Evolutionary conservation across 2,329 filamentous ascomycete genomes (phyloP), one percentile per base, ranked within the genome.

Genomic region (Chrysoporthe deuterocubensis): DNA sequence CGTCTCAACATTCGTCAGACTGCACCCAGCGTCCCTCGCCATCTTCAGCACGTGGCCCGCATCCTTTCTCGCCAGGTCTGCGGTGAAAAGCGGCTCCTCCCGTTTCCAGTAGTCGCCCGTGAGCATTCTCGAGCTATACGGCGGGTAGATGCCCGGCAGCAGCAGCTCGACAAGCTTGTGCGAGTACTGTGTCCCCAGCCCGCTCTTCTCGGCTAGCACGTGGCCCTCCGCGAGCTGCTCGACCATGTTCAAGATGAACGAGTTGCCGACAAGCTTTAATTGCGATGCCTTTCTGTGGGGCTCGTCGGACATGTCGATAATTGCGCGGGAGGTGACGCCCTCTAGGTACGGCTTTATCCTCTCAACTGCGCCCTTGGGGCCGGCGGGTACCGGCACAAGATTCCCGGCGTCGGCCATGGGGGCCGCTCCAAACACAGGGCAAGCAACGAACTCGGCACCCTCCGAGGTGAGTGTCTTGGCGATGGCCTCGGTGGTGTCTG

Each of bases 181-280:
- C 69, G 97, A 79, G 48, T 89, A 87, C 1, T 89, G 87, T 0
- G 84, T 84, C 2, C 92, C 93, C 2, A 97, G 81, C 0, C 93
- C 93, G 0, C 87, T 85, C 78, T 94, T 95, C 78, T 97, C 93
- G 5, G 93, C 93, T 6, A 94, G 80, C 0, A 91, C 88, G 75
- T 95, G 87, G 6, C 90, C 91, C 80, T 97, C 93, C 1, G 92
- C 89, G 4, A 97, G 81, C 63, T 92, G 86, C 75, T 94, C 90
- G 34, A 94, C 87, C 86, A 94, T 94, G 80, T 92, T 92, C 52
- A 96, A 77, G 73, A 97, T 85, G 76, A 97, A 94, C 0, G 91
- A 92, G 78, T 97, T 97, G 67, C 94, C 94, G 11, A 97, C 85
- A 26, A 97, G 83, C 80, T 97, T 96, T 60, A 97, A 82, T 58